Evolutionary conservation across 1,284 basidiomycete genomes (phyloP).

Genomic region (Anthracocystis panici-leucophaei): DNA sequence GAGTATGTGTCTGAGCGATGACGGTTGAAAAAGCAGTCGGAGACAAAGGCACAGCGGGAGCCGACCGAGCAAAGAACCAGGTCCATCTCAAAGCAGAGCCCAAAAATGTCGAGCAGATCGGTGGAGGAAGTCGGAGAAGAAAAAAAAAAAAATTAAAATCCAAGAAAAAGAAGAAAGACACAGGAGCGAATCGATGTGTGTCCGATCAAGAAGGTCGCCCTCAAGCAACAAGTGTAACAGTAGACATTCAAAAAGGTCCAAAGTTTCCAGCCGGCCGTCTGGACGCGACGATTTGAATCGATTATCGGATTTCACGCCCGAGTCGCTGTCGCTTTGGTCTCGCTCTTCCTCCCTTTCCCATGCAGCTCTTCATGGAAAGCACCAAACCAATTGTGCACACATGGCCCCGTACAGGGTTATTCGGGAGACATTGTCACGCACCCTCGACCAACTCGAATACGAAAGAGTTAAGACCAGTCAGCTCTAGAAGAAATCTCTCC

Average conservation of each 20-base stretch:
- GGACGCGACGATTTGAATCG: conserved; percentile 14
- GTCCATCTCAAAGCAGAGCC: conserved; percentile 2
- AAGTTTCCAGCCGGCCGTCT: conserved; percentile 1
- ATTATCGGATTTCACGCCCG: conserved; percentile 44
- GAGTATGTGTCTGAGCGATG: conserved; percentile 5
- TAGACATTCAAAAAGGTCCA: background rate
- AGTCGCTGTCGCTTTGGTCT: background rate
- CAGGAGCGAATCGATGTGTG: too few relatives aligned
- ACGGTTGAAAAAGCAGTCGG: conserved; percentile 1
- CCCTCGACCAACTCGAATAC: too few relatives aligned
- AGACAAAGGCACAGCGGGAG: conserved; percentile 12
- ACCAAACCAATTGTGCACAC: background rate
- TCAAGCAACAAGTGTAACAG: conserved; percentile 1
- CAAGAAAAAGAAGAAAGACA: background rate
- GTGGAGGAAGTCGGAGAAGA: conserved; percentile 16
- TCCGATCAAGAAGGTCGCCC: background rate
- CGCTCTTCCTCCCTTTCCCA: background rate
- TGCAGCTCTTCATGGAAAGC: background rate
- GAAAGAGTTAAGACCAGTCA: too few relatives aligned
- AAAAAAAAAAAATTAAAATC: background rate
- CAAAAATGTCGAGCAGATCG: conserved; percentile 15
- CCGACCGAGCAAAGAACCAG: conserved; percentile 9
- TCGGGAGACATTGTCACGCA: too few relatives aligned
- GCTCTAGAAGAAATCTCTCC: conserved; percentile 17
- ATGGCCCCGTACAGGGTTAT: too few relatives aligned